Evolutionary conservation across 805 yeast species (phyloP), one percentile per base, ranked within the genome.

Genomic region (Cephaloascus albidus): DNA sequence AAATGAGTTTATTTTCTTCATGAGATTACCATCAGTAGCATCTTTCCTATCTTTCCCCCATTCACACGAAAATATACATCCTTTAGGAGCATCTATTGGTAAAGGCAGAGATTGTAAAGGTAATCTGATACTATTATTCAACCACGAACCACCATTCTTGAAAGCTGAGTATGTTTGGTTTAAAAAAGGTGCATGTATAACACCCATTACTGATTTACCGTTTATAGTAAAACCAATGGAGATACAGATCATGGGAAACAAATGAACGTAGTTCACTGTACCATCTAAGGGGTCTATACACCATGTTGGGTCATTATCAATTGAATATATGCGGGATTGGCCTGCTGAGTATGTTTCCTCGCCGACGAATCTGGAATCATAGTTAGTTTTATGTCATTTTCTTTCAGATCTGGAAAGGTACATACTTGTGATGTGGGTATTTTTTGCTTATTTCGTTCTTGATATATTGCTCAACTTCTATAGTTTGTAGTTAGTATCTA

Each of bases 1-100:
- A 33, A 46, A 46, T 3, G 42, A 39, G 3, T 35, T 26, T 14
- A 46, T 39, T 18, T 46, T 44, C 15, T 40, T 36, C 15, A 36
- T 31, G 14, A 46, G 32, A 34, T 42, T 46, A 45, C 45, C 43
- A 10, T 32, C 36, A 10, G 43, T 35, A 16, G 32, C n/a, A 33
- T 45, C 39, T 16, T 38, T 38, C 32, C 47, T 40, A 30, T 45
- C 47, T 35, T 45, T 45, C 10, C 49, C 49, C 49, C 49, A 45
- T 39, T 45, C 49, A 36, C 49, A 45, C 37, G 43, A 39, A 33
- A 45, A 45, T 10, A 45, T 42, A 27, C 47, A 43, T n/a, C 49
- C 49, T 35, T 39, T 38, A 3, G 49, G 49, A 14, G 49, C 45
- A 14, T 41, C 34, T 28, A 27, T 32, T 10, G 46, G 43, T 15